These are phyloP conservation scores for Babesia sp. DNA, from an alignment of 169 alveolate genomes.

Conservation along the genomic window DNA sequence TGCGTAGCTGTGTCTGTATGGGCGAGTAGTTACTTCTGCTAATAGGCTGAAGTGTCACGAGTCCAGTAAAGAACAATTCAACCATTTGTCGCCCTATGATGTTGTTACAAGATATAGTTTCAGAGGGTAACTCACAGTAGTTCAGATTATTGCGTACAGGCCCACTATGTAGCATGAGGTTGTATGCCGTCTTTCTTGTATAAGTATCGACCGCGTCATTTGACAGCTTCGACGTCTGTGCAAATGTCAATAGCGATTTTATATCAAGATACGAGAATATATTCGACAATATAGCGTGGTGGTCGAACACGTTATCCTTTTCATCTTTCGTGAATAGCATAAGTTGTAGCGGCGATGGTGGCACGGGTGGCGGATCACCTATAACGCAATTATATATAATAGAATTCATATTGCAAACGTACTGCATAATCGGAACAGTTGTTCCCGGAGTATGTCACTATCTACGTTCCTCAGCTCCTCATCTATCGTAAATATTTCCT, in stretches of 20 bases:
- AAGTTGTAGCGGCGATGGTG: conserved; percentile 19
- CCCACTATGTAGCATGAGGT: conserved; percentile 65
- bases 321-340: conserved; percentile 19
- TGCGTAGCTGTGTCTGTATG: conserved; percentile 51
- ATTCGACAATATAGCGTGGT: conserved; percentile 55
- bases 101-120: neutral
- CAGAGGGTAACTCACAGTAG: conserved; percentile 55
- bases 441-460: conserved; percentile 6
- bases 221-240: conserved; percentile 66
- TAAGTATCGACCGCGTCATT: conserved; percentile 66
- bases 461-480: conserved; percentile 24
- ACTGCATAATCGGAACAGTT: conserved; percentile 4
- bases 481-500: conserved; percentile 4
- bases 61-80: conserved; percentile 63
- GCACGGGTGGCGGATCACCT: conserved; percentile 38
- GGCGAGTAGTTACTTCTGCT: conserved; percentile 60
- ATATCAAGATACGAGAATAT: conserved; percentile 59
- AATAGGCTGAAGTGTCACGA: conserved; percentile 69
- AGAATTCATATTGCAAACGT: neutral
- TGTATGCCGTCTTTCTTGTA: conserved; percentile 65
- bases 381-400: neutral
- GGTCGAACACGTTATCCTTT: conserved; percentile 10
- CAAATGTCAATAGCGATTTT: conserved; percentile 58
- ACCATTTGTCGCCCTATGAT: conserved; percentile 58
- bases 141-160: conserved; percentile 67